phyloP scores from a whole-genome alignment of 495 filamentous ascomycete genomes.

The Talaromyces nanjingensis region DNA sequence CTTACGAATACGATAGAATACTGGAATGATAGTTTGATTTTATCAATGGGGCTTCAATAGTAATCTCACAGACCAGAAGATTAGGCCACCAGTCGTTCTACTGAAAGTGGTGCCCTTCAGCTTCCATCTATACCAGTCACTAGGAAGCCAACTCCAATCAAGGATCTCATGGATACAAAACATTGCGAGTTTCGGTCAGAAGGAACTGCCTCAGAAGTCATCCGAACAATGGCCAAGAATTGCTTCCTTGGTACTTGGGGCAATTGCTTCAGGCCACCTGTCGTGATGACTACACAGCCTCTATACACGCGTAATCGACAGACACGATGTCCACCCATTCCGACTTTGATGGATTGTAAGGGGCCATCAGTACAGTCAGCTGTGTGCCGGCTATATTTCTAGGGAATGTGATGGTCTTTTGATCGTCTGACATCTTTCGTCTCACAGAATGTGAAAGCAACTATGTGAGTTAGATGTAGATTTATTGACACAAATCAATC shows the following conservation, averaged over 20 bases:
- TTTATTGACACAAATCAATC: background rate
- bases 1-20: background rate
- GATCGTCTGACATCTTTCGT: no score
- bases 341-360: background rate
- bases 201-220: background rate
- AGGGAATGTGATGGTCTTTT: no score
- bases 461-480: background rate
- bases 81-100: background rate
- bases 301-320: background rate
- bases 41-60: background rate
- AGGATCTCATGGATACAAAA: background rate
- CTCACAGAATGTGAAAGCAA: background rate
- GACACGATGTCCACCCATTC: background rate
- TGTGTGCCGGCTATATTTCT: background rate
- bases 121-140: background rate
- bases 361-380: background rate
- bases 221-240: background rate
- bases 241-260: background rate
- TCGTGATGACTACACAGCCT: background rate
- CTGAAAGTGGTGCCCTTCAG: background rate
- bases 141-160: background rate
- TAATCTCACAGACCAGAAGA: background rate
- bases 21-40: background rate
- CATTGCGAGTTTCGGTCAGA: background rate
- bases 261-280: background rate